Evolutionary conservation across 1,139 yeast species (phyloP).

Genomic region (Komagataea norvegica): DNA sequence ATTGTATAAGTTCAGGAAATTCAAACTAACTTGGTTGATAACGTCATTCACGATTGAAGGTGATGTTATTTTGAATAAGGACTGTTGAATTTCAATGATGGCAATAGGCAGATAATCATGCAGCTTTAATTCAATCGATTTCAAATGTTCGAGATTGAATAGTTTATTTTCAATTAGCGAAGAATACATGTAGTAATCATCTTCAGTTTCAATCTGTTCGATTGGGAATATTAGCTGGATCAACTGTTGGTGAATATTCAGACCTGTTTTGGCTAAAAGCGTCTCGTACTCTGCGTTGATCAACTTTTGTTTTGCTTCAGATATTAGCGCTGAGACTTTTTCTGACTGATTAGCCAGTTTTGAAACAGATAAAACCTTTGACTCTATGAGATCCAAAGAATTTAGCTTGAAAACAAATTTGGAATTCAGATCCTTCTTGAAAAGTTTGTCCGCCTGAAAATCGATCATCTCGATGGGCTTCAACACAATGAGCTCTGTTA

Average conservation of each 20-base stretch:
- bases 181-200: slow-evolving; percentile 51
- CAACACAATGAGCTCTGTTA: slow-evolving; percentile 39
- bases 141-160: slow-evolving; percentile 42
- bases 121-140: slow-evolving; percentile 39
- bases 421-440: slow-evolving; percentile 20
- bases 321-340: slow-evolving; percentile 37
- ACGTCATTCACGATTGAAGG: slow-evolving; percentile 58
- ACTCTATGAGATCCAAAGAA: slow-evolving; percentile 53
- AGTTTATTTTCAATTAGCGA: slow-evolving; percentile 62
- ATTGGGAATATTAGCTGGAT: slow-evolving; percentile 69
- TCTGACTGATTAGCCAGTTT: slow-evolving; percentile 27
- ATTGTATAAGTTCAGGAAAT: slow-evolving; percentile 49
- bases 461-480: slow-evolving; percentile 46
- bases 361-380: slow-evolving; percentile 49
- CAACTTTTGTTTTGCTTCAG: slow-evolving; percentile 34
- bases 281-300: slow-evolving; percentile 39
- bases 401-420: slow-evolving; percentile 46
- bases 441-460: slow-evolving; percentile 31
- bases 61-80: slow-evolving; percentile 52
- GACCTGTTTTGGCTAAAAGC: slow-evolving; percentile 45
- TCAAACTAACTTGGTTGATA: slow-evolving; percentile 42
- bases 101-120: slow-evolving; percentile 55
- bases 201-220: slow-evolving; percentile 40
- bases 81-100: slow-evolving; percentile 55
- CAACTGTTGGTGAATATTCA: slow-evolving; percentile 54